phyloP scores from a whole-genome alignment of 257 asterid genomes.

The Thymus quinquecostatus region DNA sequence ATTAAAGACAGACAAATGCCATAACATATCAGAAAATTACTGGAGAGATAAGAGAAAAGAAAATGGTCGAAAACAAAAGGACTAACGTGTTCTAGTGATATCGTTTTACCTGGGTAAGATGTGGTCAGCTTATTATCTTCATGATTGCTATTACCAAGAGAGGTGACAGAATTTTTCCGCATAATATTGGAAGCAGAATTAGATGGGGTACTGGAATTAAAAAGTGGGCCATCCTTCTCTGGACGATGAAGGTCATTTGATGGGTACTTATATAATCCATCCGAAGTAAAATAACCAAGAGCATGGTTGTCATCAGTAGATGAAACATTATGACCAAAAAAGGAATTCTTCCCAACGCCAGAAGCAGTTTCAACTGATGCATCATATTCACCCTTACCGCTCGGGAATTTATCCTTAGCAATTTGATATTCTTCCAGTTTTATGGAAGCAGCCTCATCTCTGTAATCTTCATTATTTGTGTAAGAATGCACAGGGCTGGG shows the following conservation, averaged over 20 bases:
- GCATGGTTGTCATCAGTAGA: slow-evolving; percentile 40
- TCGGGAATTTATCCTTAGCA: slow-evolving; percentile 35
- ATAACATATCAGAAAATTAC: slow-evolving; percentile 30
- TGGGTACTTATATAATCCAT: slow-evolving; percentile 36
- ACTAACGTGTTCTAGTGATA: slow-evolving; percentile 16
- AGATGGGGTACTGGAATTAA: slow-evolving; percentile 44
- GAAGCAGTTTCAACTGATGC: slow-evolving; percentile 44
- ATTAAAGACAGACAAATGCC: slow-evolving; percentile 28
- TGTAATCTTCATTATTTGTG: slow-evolving; percentile 44
- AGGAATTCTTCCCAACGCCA: slow-evolving; percentile 34
- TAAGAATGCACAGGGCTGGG: slow-evolving; percentile 33
- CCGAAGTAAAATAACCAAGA: slow-evolving; percentile 41
- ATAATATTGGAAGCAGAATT: slow-evolving; percentile 41
- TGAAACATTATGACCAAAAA: slow-evolving; percentile 35
- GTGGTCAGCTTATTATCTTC: slow-evolving; percentile 39
- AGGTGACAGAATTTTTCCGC: slow-evolving; percentile 41
- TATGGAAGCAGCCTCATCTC: slow-evolving; percentile 40
- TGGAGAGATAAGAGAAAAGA: slow-evolving; percentile 23
- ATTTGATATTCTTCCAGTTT: slow-evolving; percentile 39
- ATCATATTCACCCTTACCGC: slow-evolving; percentile 47
- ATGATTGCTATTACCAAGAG: slow-evolving; percentile 39
- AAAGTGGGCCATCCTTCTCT: slow-evolving; percentile 42
- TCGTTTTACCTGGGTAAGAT: slow-evolving; percentile 56
- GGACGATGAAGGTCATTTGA: slow-evolving; percentile 38
- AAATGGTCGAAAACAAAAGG: slow-evolving; percentile 5